Evolutionary conservation across 305 asterid species (phyloP).

Genomic region (Rubia occidens): DNA sequence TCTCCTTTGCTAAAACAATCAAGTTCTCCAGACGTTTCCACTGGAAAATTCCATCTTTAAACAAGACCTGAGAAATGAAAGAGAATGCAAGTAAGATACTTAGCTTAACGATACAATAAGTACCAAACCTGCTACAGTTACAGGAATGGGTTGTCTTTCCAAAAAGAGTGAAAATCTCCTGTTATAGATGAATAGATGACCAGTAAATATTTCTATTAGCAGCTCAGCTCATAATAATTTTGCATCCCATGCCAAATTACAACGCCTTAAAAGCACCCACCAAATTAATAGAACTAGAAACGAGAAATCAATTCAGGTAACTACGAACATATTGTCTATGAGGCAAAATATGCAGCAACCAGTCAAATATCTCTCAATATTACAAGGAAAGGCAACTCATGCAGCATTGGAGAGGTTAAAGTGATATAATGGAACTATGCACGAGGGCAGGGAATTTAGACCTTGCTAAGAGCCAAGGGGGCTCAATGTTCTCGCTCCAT

Average conservation of each 20-base stretch:
- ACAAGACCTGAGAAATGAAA: conserved; percentile 59
- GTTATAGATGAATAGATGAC: not conserved
- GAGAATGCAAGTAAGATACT: conserved; percentile 1
- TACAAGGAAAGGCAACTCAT: not conserved
- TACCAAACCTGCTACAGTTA: not conserved
- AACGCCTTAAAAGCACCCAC: not conserved
- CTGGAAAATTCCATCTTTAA: conserved; percentile 94
- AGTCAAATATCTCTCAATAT: not conserved
- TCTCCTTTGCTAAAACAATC: conserved; percentile 88
- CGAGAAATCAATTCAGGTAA: not conserved
- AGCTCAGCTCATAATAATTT: not conserved
- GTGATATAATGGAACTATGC: not conserved
- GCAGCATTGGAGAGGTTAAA: not conserved
- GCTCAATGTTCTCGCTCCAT: not conserved
- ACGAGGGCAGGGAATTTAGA: not conserved
- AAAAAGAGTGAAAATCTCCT: not conserved
- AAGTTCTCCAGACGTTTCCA: conserved; percentile 97
- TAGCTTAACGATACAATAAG: not conserved
- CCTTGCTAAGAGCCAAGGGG: not conserved
- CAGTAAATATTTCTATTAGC: not conserved
- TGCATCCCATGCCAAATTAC: not conserved
- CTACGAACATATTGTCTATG: not conserved
- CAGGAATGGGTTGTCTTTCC: not conserved
- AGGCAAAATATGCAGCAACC: not conserved
- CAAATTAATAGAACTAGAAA: not conserved